Base-by-base conservation (phyloP, 2,329 filamentous ascomycete species). In the Fusarium stilboides region DNA sequence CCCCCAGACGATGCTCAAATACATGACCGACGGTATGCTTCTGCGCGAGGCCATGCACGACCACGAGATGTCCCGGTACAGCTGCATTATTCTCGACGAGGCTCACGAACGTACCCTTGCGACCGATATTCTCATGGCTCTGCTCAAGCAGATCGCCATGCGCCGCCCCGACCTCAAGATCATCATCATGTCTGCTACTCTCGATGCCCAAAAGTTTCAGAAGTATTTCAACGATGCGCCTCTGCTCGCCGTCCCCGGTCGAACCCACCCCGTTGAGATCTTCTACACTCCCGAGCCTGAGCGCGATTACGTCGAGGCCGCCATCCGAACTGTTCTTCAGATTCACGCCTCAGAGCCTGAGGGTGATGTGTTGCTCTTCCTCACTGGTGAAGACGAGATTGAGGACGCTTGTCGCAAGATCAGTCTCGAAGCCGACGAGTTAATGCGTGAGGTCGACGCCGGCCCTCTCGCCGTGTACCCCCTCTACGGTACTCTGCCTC, bases 1-100 rank as follows among this genome's bases (percentile, higher is more conserved):
- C 51, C 89, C 90, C 60, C 94, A 93, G 80, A 99, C 96, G 2
- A 89, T 97, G 65, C 88, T 99, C 78, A 99, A 99, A 85, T 99
- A 99, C 85, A 99, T 99, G 96, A 99, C 97, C 44, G 96, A 99
- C 77, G 97, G 97, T 88, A 98, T 99, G 92, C 89, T 99, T 75
- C 86, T 98, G 76, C 87, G 96, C 76, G 96, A 99, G 82, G 94
- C 96, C 59, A 97, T 99, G 91, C 91, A 98, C 81, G 96, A 99
- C 80, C 93, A 94, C 77, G 88, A 97, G 74, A 89, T 99, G 82
- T 91, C 88, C 51, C 92, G 94, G 56, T 99, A 99, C 83, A 96
- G 94, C 85, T 97, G 93, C 76, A 98, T 99, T 78, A 98, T 99
- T 81, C 91, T 99, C 66, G 96, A 99, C 80, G 96, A 99, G 81